A percentile compares a stretch with the other conserved stretches of the same genome.
These are phyloP conservation scores for Ambrosia trifida DNA, from an alignment of 129 eudicot species.

Conservation along the genomic window DNA sequence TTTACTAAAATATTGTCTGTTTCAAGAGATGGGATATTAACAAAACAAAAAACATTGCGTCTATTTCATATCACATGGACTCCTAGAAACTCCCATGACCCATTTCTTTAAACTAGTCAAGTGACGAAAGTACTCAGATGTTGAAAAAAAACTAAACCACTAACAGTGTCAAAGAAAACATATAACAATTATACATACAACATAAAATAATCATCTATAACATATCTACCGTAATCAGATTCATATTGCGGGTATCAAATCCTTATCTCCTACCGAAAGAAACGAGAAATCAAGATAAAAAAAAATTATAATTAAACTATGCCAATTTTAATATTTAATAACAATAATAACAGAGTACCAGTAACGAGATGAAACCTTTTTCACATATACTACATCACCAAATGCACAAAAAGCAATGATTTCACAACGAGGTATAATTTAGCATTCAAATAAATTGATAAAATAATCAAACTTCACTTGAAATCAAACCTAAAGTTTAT, in stretches of 20 bases:
- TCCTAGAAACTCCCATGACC: no score
- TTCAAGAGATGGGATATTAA: no score
- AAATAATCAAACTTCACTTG: not conserved
- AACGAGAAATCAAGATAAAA: not conserved
- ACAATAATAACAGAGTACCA: not conserved
- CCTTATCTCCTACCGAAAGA: slow-evolving; percentile 4
- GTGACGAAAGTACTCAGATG: not conserved
- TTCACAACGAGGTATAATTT: not conserved
- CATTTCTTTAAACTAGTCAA: not conserved
- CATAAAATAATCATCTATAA: no score
- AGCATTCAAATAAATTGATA: slow-evolving; percentile 5
- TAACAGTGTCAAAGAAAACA: not conserved
- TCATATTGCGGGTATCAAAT: not conserved
- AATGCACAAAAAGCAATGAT: not conserved
- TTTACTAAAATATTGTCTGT: no score
- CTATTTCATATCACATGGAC: no score
- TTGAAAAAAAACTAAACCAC: not conserved
- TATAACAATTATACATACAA: no score
- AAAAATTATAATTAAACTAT: not conserved
- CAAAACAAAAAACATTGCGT: no score
- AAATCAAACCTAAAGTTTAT: no score
- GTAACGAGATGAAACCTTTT: not conserved
- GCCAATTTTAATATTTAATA: slow-evolving; percentile 7
- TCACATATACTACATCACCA: not conserved
- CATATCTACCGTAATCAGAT: no score